These are phyloP conservation scores for Sodiomyces alkalinus DNA, from an alignment of 2,329 filamentous ascomycete genomes.

Conservation along the genomic window DNA sequence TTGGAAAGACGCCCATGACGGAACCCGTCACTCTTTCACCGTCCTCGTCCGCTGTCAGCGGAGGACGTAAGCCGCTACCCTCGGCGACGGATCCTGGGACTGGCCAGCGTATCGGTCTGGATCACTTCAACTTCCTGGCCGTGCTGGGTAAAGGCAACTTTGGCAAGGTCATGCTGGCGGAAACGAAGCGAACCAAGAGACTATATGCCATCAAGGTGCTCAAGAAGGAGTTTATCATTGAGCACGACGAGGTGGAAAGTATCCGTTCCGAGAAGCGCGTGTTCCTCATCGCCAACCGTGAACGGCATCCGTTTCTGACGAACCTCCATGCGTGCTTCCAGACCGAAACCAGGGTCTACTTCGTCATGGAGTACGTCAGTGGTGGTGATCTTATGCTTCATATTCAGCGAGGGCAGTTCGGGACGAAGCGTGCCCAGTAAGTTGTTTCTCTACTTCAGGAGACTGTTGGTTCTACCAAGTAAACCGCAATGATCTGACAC, in stretches of 20 bases:
- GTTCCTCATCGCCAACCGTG: constrained; percentile 92
- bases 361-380: constrained; percentile 99
- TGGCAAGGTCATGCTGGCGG: constrained; percentile 97
- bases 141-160: constrained; percentile 98
- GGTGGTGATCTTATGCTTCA: constrained; percentile 98
- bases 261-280: constrained; percentile 96
- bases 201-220: constrained; percentile 97
- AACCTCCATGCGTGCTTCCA: constrained; percentile 97
- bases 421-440: constrained; percentile 88
- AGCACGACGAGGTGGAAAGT: constrained; percentile 97
- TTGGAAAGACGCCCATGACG: constrained; percentile 6
- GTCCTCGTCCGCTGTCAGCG: constrained; percentile 4
- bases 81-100: constrained; percentile 57
- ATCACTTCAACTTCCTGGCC: constrained; percentile 98
- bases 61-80: constrained; percentile 45
- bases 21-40: constrained; percentile 22
- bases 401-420: constrained; percentile 93
- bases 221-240: constrained; percentile 99
- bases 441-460: constrained; percentile 20
- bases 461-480: neutral
- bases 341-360: constrained; percentile 95
- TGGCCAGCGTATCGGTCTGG: constrained; percentile 76
- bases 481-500: too few relatives aligned
- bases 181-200: constrained; percentile 83
- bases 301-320: constrained; percentile 87